phyloP scores from a whole-genome alignment of 108 stramenopile species.

The Nitzschia palea region DNA sequence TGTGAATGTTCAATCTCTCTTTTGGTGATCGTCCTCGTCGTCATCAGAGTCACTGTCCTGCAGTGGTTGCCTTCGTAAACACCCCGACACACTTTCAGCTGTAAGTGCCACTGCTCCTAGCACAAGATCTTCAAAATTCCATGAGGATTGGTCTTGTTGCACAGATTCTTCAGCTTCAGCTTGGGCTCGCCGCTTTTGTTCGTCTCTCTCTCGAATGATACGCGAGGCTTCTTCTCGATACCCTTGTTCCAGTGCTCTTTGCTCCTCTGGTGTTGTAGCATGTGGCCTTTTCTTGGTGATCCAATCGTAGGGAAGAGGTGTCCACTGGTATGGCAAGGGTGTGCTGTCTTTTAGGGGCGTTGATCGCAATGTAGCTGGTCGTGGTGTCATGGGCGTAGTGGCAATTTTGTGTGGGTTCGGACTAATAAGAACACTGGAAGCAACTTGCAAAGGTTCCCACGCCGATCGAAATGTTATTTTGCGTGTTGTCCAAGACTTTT shows the following conservation, averaged over 20 bases:
- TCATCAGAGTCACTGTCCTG: not conserved
- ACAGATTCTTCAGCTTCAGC: too few species aligned
- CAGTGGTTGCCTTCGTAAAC: not conserved
- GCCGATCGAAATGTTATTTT: constrained; percentile 23
- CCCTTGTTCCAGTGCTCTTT: not conserved
- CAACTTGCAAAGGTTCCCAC: constrained; percentile 4
- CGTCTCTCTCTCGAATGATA: not conserved
- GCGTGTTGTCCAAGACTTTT: constrained; percentile 8
- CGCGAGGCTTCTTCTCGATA: not conserved
- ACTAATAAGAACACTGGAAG: not conserved
- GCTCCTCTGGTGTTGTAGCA: not conserved
- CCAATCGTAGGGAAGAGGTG: constrained; percentile 6
- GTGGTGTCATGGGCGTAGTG: too few species aligned
- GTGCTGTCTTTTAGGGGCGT: not conserved
- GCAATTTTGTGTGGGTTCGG: too few species aligned
- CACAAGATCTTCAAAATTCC: constrained; percentile 18
- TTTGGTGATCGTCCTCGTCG: not conserved
- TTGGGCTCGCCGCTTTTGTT: not conserved
- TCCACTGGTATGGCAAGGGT: not conserved
- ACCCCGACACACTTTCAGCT: constrained; percentile 3
- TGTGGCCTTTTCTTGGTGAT: not conserved
- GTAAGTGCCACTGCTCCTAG: not conserved
- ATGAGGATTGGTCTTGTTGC: not conserved
- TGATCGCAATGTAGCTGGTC: too few species aligned
- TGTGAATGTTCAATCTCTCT: not conserved